Base-by-base conservation (phyloP, 345 rosid species). In the Brassica napus region DNA sequence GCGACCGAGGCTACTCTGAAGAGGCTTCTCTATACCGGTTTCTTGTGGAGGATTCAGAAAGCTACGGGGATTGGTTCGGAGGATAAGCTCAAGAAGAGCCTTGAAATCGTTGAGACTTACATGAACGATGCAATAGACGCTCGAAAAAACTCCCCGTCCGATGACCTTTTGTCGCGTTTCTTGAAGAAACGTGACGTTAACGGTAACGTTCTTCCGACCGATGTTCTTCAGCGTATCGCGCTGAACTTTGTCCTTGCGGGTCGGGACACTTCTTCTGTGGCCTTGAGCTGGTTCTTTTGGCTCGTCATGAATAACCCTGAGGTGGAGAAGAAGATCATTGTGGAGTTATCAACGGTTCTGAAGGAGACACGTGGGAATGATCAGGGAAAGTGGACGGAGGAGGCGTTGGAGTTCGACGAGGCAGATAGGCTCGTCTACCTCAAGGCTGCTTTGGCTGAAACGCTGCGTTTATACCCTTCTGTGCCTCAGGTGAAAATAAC, bases 211-310 rank as follows among this genome's bases (percentile, higher is more conserved):
- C 86, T 89, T 52, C 85, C 87, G 5, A 86, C 78, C 58, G 73
- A 79, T 0, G 91, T 90, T 74, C 96, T 94, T 72, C 96, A 90
- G 82, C 89, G 87, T 3, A 92, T 94, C n/a, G 97, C 97, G 14
- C 83, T 92, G 0, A 94, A 94, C 83, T 94, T 94, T 55, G 94
- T 92, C 76, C 92, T 94, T 0, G 98, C 98, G 0, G 98, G 98
- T 32, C 88, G 98, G 0, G 98, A 93, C 83, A 93, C 98, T 3
- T 93, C 98, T 2, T 93, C 97, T 0, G 95, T 90, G 24, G 98
- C 98, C 5, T 84, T 93, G 37, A 91, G 97, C 80, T 93, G 98
- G 98, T 94, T 94, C 83, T 94, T 94, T 85, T 90, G 95, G 93
- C 91, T 92, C 1, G 88, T 94, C 61, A 90, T 89, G 92, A 89